Evolutionary conservation across 805 yeast genomes (phyloP), one percentile per base, ranked within the genome.

Genomic region (Lipomyces yamadae): DNA sequence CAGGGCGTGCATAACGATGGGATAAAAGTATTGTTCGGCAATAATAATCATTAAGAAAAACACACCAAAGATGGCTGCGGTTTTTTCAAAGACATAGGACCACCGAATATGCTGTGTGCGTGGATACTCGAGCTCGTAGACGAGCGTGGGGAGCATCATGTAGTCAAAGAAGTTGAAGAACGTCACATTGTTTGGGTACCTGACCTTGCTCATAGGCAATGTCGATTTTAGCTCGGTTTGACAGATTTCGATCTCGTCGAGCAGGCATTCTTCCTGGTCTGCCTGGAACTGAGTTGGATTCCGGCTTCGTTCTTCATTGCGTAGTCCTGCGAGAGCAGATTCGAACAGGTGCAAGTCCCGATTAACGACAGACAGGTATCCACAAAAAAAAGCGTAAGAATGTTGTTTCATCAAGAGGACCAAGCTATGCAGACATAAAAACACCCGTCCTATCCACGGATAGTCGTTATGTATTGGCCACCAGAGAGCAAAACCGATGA

Each of bases 321-420:
- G 70, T n/a, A 75, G 70, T 32, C 76, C 74, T 5, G 80, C 79
- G 53, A 81, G 77, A 60, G 81, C 81, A 24, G 81, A 79, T 63
- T 78, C 78, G 0, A 91, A 84, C 65, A 81, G 83, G 2, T 80
- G 72, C 56, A 88, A 78, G 74, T 90, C 94, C 15, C 80, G 77
- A 30, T 76, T 73, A 56, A 88, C 85, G 42, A 76, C 79, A 92
- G 96, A 91, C 66, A 95, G 79, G 76, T 94, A 92, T 0, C 98
- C 99, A 75, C 93, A 93, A 79, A 88, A 95, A 74, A 90, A 92
- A 1, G 91, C 91, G 76, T 88, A 95, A 1, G 98, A 92, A 77
- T 95, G 98, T 86, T 89, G 89, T 76, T 95, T 95, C 99, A 95
- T 95, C 72, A 96, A 76, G 70, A 92, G 81, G 1, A 95, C 98